phyloP scores from a whole-genome alignment of 306 rosid genomes.

The Pyrus pyrifolia region DNA sequence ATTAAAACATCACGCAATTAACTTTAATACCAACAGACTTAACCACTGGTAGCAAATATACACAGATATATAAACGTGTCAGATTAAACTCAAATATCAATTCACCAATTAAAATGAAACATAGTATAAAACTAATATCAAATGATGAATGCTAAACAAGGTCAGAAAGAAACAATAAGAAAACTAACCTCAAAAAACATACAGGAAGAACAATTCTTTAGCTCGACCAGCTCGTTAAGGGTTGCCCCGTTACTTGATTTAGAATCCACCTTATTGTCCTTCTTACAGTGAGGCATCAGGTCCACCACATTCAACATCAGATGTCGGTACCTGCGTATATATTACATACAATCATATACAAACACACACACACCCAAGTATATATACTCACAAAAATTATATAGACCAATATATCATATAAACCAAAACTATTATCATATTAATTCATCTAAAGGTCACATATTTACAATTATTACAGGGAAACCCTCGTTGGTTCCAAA shows the following conservation, averaged over 20 bases:
- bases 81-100: not conserved
- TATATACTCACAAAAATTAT: not conserved
- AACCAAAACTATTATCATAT: not conserved
- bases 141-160: not conserved
- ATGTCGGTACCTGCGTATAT: conserved; percentile 65
- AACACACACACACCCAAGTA: not conserved
- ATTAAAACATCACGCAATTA: not conserved
- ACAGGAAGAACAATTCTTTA: conserved; percentile 68
- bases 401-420: not conserved
- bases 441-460: not conserved
- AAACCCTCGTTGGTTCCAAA: not conserved
- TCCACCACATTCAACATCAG: conserved; percentile 90
- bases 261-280: conserved; percentile 92
- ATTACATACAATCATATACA: not conserved
- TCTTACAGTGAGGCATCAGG: conserved; percentile 86
- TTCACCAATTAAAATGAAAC: not conserved
- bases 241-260: conserved; percentile 80
- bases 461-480: not conserved
- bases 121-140: not conserved
- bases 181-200: conserved; percentile 71
- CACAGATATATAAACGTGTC: no score
- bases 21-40: not conserved
- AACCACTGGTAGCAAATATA: not conserved
- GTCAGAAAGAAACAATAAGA: not conserved
- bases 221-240: conserved; percentile 86